These are phyloP conservation scores for Fragaria iinumae DNA, from an alignment of 306 rosid genomes.

Conservation along the genomic window DNA sequence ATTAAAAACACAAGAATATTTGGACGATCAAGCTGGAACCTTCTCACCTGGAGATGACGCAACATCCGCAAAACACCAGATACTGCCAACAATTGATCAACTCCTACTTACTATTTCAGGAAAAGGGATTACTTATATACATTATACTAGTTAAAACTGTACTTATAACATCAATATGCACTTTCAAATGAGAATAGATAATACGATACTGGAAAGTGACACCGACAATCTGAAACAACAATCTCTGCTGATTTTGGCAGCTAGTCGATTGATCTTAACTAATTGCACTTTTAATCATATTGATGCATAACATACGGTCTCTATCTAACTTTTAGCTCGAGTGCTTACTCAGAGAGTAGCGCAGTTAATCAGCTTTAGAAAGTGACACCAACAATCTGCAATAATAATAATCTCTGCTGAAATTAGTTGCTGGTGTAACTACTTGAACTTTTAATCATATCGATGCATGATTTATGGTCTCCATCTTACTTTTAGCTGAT, in stretches of 20 bases:
- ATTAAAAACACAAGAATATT: background rate
- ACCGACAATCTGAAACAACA: background rate
- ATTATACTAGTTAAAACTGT: background rate
- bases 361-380: background rate
- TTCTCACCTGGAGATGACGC: conserved; percentile 12
- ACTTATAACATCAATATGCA: background rate
- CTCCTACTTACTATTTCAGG: conserved; percentile 2
- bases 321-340: background rate
- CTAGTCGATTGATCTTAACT: conserved; percentile 4
- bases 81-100: background rate
- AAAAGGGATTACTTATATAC: background rate
- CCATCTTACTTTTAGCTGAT: background rate
- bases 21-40: background rate
- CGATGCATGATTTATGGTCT: too few species aligned
- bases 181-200: background rate
- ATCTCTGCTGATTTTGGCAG: background rate
- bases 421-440: background rate
- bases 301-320: background rate
- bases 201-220: conserved; percentile 1
- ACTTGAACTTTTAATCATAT: too few species aligned
- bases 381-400: background rate
- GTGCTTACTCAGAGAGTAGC: background rate
- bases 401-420: background rate
- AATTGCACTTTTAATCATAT: background rate
- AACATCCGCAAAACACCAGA: conserved; percentile 9